A percentile compares a stretch with the other conserved stretches of the same genome.
Evolutionary conservation across 2,329 filamentous ascomycete genomes (phyloP).

Genomic region (Paecilomyces formosus): DNA sequence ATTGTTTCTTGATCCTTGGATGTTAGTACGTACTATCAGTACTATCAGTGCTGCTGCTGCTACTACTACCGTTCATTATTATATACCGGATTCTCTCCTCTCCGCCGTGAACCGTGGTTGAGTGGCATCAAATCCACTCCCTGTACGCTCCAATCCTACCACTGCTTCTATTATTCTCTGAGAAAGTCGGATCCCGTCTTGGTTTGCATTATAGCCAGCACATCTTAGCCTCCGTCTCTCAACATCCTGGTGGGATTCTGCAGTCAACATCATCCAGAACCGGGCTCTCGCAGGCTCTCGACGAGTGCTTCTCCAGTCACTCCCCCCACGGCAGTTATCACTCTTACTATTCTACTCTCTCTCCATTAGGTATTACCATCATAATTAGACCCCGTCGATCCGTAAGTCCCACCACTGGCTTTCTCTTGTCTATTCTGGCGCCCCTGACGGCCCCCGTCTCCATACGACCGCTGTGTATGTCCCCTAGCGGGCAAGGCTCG

Average conservation of each 20-base stretch:
- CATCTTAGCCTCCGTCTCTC: neutral
- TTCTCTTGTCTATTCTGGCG: neutral
- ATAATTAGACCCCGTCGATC: neutral
- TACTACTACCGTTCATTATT: neutral
- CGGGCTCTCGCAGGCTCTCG: neutral
- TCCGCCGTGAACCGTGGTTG: neutral
- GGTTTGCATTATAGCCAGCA: neutral
- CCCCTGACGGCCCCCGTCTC: neutral
- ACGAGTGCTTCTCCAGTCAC: neutral
- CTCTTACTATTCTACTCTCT: conserved; percentile 5
- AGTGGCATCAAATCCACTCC: neutral
- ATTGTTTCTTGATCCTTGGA: neutral
- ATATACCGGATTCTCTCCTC: neutral
- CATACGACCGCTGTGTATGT: neutral
- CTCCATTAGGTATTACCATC: neutral
- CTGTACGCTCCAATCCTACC: neutral
- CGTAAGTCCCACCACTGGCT: neutral
- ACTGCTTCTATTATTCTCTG: neutral
- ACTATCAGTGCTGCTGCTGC: too few relatives aligned
- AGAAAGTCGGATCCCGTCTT: too few relatives aligned
- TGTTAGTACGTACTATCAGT: too few relatives aligned
- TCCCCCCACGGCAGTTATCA: neutral
- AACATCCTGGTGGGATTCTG: neutral
- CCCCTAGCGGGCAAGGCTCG: neutral
- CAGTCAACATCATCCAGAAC: neutral